Conservation (phyloP, 257 asterid genomes). For the Fraxinus pennsylvanica region DNA sequence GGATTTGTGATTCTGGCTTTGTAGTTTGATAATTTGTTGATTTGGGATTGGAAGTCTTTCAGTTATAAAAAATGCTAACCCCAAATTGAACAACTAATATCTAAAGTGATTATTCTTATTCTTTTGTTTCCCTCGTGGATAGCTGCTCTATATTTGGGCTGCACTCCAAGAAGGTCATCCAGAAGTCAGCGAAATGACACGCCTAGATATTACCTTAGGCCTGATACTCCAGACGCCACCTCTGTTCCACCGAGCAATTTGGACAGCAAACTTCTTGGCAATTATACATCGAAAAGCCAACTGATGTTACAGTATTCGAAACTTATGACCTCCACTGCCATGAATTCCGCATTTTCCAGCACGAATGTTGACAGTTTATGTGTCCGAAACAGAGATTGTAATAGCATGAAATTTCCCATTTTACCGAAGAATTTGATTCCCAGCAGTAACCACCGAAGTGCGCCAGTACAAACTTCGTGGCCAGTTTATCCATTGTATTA, state of each 20-base stretch:
- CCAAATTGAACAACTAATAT: not conserved
- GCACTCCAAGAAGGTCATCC: constrained; percentile 82
- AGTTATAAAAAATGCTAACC: constrained; percentile 7
- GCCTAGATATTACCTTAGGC: constrained; percentile 65
- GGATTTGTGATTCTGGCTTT: constrained; percentile 7
- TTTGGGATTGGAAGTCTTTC: not conserved
- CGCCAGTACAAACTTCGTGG: constrained; percentile 38
- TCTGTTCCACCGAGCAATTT: constrained; percentile 38
- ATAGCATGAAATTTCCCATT: constrained; percentile 23
- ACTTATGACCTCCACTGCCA: constrained; percentile 20
- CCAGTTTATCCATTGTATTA: constrained; percentile 64
- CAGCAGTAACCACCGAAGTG: constrained; percentile 21
- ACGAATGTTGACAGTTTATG: constrained; percentile 13
- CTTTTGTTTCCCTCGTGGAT: constrained; percentile 25
- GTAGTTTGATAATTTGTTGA: not conserved
- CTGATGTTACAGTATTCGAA: constrained; percentile 38
- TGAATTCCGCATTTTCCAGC: constrained; percentile 28
- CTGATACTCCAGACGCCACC: constrained; percentile 34
- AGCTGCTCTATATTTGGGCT: constrained; percentile 95
- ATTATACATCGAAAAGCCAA: constrained; percentile 35
- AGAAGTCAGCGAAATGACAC: constrained; percentile 72
- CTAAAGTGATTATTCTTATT: constrained; percentile 19
- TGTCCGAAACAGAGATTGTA: constrained; percentile 23
- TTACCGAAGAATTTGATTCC: constrained; percentile 32
- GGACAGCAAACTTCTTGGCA: constrained; percentile 32